Percentiles rank a stretch among this genome's conserved stretches.
phyloP scores from a whole-genome alignment of 2,329 filamentous ascomycete species.

The Colletotrichum zoysiae region DNA sequence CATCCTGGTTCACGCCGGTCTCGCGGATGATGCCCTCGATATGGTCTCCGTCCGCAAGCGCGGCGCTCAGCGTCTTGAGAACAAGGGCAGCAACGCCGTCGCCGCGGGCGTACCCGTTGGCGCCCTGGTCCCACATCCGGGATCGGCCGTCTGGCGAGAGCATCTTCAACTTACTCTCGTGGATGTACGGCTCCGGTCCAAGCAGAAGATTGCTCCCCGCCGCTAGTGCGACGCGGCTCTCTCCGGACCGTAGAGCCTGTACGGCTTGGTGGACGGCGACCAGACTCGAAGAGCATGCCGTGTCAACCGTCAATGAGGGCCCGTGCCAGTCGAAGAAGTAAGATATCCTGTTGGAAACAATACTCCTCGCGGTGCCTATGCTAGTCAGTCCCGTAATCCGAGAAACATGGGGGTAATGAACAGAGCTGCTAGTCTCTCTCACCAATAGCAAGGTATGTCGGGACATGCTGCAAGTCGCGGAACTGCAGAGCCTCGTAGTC shows the following conservation, averaged over 20 bases:
- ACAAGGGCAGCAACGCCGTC: slow-evolving; percentile 63
- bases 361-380: slow-evolving; percentile 49
- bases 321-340: slow-evolving; percentile 56
- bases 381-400: too few relatives aligned
- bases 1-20: slow-evolving; percentile 23
- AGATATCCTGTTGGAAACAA: slow-evolving; percentile 55
- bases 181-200: slow-evolving; percentile 18
- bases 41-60: slow-evolving; percentile 51
- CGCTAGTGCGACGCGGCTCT: slow-evolving; percentile 48
- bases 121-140: slow-evolving; percentile 56
- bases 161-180: slow-evolving; percentile 39
- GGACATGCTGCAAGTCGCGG: too few relatives aligned
- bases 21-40: slow-evolving; percentile 46
- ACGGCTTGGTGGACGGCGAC: slow-evolving; percentile 57
- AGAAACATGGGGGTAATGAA: too few relatives aligned
- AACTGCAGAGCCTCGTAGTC: too few relatives aligned
- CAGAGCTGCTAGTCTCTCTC: too few relatives aligned
- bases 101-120: slow-evolving; percentile 65
- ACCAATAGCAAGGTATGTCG: too few relatives aligned
- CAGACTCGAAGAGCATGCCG: slow-evolving; percentile 59
- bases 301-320: slow-evolving; percentile 57
- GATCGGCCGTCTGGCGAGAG: slow-evolving; percentile 35
- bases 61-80: slow-evolving; percentile 59
- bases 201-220: slow-evolving; percentile 45
- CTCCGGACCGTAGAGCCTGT: slow-evolving; percentile 50